A percentile compares a stretch with the other conserved stretches of the same genome.
phyloP scores from a whole-genome alignment of 257 asterid genomes.

The Pogostemon cablin region DNA sequence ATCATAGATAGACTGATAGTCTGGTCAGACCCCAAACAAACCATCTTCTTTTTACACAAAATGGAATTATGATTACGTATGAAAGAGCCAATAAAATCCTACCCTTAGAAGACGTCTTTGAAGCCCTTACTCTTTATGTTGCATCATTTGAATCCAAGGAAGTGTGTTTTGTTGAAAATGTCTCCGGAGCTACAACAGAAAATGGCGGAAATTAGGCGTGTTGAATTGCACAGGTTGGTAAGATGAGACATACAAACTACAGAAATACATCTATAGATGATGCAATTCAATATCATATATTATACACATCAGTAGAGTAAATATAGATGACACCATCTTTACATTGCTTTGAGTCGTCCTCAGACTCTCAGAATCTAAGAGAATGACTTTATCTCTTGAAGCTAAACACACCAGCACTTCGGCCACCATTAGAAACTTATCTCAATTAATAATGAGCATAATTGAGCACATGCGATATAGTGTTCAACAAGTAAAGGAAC shows the following conservation, averaged over 20 bases:
- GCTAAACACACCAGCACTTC: conserved; percentile 51
- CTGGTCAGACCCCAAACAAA: not conserved
- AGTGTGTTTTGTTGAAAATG: conserved; percentile 93
- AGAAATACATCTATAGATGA: not conserved
- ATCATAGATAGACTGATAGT: conserved; percentile 19
- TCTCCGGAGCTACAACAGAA: conserved; percentile 75
- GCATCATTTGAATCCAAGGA: conserved; percentile 90
- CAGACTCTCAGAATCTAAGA: conserved; percentile 92
- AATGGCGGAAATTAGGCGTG: conserved; percentile 18
- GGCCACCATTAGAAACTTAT: conserved; percentile 26
- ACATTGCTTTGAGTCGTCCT: conserved; percentile 83
- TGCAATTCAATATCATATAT: not conserved
- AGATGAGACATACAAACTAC: not conserved
- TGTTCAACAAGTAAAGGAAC: not conserved
- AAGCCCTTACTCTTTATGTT: conserved; percentile 89
- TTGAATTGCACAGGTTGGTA: conserved; percentile 3
- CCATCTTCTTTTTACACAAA: conserved; percentile 16
- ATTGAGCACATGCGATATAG: conserved; percentile 26
- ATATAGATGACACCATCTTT: conserved; percentile 66
- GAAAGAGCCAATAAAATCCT: conserved; percentile 27
- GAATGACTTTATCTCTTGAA: conserved; percentile 91
- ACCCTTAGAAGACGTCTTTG: conserved; percentile 95
- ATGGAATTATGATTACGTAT: conserved; percentile 13
- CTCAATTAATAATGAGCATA: conserved; percentile 23
- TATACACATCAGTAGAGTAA: conserved; percentile 4